Percentiles rank a stretch among this genome's conserved stretches.
Conservation (phyloP, 257 asterid genomes). For the Lycium ferocissimum region DNA sequence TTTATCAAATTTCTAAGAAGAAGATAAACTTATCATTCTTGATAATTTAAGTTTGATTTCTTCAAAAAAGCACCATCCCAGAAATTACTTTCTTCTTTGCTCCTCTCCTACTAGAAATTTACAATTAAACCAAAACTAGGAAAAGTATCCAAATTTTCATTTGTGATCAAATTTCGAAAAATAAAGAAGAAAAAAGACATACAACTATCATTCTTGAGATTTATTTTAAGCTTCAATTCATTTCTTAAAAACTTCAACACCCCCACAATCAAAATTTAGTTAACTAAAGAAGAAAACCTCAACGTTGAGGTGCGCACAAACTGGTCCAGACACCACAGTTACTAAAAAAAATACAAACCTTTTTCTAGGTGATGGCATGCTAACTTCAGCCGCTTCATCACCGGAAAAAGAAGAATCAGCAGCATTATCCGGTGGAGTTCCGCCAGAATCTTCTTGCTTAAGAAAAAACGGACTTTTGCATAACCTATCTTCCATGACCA, state of each 20-base stretch:
- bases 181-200: neutral
- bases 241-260: no score
- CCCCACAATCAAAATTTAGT: neutral
- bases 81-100: conserved; percentile 59
- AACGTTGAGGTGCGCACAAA: neutral
- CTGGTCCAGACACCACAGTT: neutral
- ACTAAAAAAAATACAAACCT: conserved; percentile 44
- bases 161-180: neutral
- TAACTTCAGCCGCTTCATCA: conserved; percentile 59
- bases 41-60: neutral
- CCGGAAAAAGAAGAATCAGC: conserved; percentile 61
- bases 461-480: conserved; percentile 35
- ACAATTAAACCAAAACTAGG: neutral
- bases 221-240: neutral
- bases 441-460: conserved; percentile 49
- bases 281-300: no score
- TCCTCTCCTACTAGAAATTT: conserved; percentile 46
- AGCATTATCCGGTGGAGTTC: conserved; percentile 51
- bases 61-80: neutral
- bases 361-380: conserved; percentile 63
- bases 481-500: conserved; percentile 47
- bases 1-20: neutral
- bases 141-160: neutral
- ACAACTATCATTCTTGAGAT: neutral
- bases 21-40: neutral